phyloP scores from a whole-genome alignment of 2,329 filamentous ascomycete genomes.

The Cercospora sp. region DNA sequence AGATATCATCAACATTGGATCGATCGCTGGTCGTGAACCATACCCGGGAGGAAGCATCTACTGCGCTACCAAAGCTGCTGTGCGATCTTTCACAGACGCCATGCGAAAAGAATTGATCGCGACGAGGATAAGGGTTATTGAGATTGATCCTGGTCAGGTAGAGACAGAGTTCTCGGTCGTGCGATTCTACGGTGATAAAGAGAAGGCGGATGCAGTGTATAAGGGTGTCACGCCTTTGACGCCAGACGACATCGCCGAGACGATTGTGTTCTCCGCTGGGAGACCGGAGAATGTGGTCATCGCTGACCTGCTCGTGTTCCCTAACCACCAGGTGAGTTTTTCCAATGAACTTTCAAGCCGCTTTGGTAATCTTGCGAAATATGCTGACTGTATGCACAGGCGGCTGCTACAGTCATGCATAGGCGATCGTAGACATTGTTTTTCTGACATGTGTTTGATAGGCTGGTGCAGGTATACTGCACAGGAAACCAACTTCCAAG shows the following conservation, averaged over 20 bases:
- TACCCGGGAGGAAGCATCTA: constrained; percentile 88
- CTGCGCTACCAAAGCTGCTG: constrained; percentile 88
- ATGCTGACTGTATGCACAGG: constrained; percentile 15
- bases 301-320: constrained; percentile 83
- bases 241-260: constrained; percentile 85
- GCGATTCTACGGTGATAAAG: constrained; percentile 82
- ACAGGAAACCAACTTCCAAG: constrained; percentile 6
- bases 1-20: constrained; percentile 95
- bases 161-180: constrained; percentile 93
- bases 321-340: constrained; percentile 76
- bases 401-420: constrained; percentile 24
- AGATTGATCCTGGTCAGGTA: constrained; percentile 88
- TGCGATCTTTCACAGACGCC: constrained; percentile 79
- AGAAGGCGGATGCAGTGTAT: constrained; percentile 88
- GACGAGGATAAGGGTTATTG: constrained; percentile 78
- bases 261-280: constrained; percentile 81
- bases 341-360: constrained; percentile 41
- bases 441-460: constrained; percentile 1
- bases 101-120: constrained; percentile 80
- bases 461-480: constrained; percentile 10
- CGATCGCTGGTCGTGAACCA: constrained; percentile 83
- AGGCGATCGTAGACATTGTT: constrained; percentile 9
- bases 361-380: no score
- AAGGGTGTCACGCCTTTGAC: constrained; percentile 81
- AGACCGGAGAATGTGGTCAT: constrained; percentile 87